A percentile compares a stretch with the other conserved stretches of the same genome.
Evolutionary conservation across 169 alveolate species (phyloP).

Genomic region (Plasmodium inui): DNA sequence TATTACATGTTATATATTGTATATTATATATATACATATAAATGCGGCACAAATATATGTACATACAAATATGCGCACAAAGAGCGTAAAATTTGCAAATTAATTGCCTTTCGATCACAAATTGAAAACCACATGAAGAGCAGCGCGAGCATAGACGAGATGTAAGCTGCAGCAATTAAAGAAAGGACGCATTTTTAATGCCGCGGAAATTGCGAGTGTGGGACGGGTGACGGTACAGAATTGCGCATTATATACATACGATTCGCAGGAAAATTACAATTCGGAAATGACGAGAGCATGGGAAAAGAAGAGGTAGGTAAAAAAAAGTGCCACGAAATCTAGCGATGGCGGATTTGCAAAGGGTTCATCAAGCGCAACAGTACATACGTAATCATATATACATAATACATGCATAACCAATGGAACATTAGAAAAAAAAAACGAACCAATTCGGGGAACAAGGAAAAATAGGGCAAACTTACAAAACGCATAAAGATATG

Average conservation of each 20-base stretch:
- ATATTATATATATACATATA: neutral
- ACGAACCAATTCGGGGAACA: neutral
- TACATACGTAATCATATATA: neutral
- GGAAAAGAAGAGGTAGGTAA: neutral
- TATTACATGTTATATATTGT: neutral
- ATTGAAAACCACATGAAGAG: neutral
- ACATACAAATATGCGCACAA: neutral
- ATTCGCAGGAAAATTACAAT: neutral
- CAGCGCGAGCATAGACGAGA: neutral
- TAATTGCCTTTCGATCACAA: neutral
- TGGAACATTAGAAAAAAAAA: neutral
- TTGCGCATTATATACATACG: neutral
- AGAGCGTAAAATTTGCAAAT: neutral
- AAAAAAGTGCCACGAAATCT: neutral
- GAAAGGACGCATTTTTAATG: neutral
- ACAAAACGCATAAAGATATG: neutral
- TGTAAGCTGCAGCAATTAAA: neutral
- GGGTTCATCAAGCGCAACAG: neutral
- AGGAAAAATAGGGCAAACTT: neutral
- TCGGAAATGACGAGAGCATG: neutral
- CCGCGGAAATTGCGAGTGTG: neutral
- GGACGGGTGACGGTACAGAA: neutral
- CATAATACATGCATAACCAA: neutral
- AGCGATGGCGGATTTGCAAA: neutral
- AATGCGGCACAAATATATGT: neutral